A percentile compares a stretch with the other conserved stretches of the same genome.
Evolutionary conservation across 495 filamentous ascomycete genomes (phyloP).

Genomic region (Xylaria curta): DNA sequence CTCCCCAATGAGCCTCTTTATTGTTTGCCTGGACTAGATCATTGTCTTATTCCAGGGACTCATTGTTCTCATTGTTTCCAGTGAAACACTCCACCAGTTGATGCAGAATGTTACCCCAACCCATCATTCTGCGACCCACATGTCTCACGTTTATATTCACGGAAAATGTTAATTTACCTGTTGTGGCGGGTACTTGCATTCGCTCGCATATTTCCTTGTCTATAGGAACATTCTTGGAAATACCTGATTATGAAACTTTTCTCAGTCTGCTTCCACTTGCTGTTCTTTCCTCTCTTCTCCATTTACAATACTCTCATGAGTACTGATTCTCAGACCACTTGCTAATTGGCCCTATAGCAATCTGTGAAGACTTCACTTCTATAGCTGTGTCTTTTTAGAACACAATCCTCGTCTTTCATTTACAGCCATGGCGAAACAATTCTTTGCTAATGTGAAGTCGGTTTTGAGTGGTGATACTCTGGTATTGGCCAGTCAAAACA

Average conservation of each 20-base stretch:
- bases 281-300: background rate
- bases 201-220: background rate
- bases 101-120: background rate
- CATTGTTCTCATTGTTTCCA: background rate
- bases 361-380: slow-evolving; percentile 36
- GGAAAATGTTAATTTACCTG: background rate
- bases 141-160: background rate
- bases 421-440: slow-evolving; percentile 50
- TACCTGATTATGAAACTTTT: background rate
- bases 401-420: slow-evolving; percentile 15
- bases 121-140: background rate
- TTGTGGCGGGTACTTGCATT: background rate
- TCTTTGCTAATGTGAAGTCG: slow-evolving; percentile 84
- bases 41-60: background rate
- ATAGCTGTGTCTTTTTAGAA: slow-evolving; percentile 3
- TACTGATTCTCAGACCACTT: background rate
- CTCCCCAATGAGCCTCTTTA: background rate
- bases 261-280: background rate
- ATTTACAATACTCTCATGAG: background rate
- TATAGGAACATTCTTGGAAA: background rate
- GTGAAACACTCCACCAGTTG: background rate
- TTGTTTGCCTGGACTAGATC: background rate
- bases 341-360: background rate
- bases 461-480: slow-evolving; percentile 93
- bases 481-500: slow-evolving; percentile 73